phyloP scores from a whole-genome alignment of 179 eudicot genomes.

The Amaranthus tricolor region DNA sequence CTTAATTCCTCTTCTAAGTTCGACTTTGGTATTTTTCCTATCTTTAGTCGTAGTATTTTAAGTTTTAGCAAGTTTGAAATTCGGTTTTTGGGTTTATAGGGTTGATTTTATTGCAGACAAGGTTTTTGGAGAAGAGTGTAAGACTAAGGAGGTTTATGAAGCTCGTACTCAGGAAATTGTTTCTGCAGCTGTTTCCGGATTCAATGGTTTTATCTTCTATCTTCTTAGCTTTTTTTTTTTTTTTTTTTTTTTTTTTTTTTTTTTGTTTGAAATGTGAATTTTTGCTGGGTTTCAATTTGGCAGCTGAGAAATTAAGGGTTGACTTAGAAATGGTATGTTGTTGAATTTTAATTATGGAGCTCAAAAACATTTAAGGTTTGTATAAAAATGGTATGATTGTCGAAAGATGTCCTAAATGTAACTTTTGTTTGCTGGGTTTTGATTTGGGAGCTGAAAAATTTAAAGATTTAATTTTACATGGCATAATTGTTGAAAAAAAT shows the following conservation, averaged over 20 bases:
- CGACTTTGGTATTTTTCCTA: conserved; percentile 61
- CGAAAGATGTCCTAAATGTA: neutral
- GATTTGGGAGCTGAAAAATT: neutral
- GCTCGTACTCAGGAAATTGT: conserved; percentile 77
- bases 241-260: neutral
- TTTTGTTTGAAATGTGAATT: neutral
- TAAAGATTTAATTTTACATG: too few species aligned
- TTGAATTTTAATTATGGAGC: neutral
- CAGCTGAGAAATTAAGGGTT: neutral
- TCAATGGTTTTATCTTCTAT: conserved; percentile 54
- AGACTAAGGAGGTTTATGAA: conserved; percentile 66
- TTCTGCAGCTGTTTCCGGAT: conserved; percentile 81
- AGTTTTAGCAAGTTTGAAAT: neutral
- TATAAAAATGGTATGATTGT: neutral
- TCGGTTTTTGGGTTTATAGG: conserved; percentile 11
- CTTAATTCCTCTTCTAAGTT: conserved; percentile 52
- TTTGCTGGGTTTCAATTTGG: neutral
- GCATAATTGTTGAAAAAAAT: neutral
- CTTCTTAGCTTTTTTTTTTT: neutral
- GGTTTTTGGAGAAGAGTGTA: conserved; percentile 72
- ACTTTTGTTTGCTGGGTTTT: neutral
- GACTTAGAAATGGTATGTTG: neutral
- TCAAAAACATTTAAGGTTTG: neutral
- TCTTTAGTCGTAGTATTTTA: neutral
- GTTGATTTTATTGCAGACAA: conserved; percentile 42